These are phyloP conservation scores for Fusarium sp. DNA, from an alignment of 2,329 filamentous ascomycete genomes.

Conservation along the genomic window DNA sequence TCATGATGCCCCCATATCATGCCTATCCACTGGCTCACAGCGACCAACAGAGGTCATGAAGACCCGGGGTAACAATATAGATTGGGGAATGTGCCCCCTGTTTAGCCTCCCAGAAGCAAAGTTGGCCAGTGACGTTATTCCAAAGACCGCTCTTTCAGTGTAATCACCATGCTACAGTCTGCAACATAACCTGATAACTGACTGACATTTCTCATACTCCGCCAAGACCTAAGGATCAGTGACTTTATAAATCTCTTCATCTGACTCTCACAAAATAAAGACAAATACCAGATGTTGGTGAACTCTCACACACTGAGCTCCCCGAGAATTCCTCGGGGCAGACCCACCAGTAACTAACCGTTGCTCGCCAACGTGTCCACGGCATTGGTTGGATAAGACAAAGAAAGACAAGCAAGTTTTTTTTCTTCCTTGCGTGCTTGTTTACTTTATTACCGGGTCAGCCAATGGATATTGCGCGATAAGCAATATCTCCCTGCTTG, in stretches of 20 bases:
- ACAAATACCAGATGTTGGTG: slow-evolving; percentile 23
- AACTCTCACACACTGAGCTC: slow-evolving; percentile 12
- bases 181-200: slow-evolving; percentile 14
- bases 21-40: slow-evolving; percentile 6
- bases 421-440: slow-evolving; percentile 21
- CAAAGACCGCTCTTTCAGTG: slow-evolving; percentile 5
- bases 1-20: not conserved
- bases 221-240: slow-evolving; percentile 12
- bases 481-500: slow-evolving; percentile 13
- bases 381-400: slow-evolving; percentile 31
- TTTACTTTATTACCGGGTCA: slow-evolving; percentile 16
- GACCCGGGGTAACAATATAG: slow-evolving; percentile 21
- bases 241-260: slow-evolving; percentile 11
- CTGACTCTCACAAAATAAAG: slow-evolving; percentile 3
- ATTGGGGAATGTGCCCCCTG: slow-evolving; percentile 17
- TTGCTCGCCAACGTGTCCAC: slow-evolving; percentile 36
- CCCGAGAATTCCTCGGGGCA: slow-evolving; percentile 37
- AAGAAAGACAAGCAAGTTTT: slow-evolving; percentile 10
- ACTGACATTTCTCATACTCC: slow-evolving; percentile 5
- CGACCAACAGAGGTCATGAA: slow-evolving; percentile 2
- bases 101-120: slow-evolving; percentile 27
- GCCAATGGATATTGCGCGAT: slow-evolving; percentile 25
- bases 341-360: slow-evolving; percentile 40
- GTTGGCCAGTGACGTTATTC: slow-evolving; percentile 25
- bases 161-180: slow-evolving; percentile 5